phyloP scores from a whole-genome alignment of 2,329 filamentous ascomycete species.

The Hypoxylon sp. region DNA sequence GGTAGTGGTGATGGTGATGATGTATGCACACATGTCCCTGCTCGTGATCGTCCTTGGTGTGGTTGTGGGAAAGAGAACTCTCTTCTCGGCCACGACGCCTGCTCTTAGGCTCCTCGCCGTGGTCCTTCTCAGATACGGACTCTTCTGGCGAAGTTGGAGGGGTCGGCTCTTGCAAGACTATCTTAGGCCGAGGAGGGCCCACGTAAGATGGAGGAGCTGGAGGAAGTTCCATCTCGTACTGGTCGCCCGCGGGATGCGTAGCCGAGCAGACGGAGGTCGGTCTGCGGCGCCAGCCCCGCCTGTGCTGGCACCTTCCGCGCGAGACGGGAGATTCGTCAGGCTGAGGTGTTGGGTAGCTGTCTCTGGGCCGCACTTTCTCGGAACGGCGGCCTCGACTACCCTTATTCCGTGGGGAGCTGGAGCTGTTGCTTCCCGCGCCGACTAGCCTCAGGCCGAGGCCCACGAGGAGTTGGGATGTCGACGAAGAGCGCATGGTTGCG shows the following conservation, averaged over 20 bases:
- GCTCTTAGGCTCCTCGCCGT: neutral
- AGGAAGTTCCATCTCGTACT: neutral
- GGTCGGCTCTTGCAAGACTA: constrained; percentile 1
- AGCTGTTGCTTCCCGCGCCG: neutral
- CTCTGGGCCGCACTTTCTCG: too few species aligned
- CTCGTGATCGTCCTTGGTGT: neutral
- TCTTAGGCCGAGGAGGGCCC: neutral
- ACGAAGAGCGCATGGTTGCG: neutral
- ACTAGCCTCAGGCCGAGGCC: neutral
- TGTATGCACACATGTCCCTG: neutral
- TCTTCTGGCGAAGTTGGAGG: neutral
- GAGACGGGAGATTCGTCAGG: neutral
- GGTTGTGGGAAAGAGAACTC: neutral
- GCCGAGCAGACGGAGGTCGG: neutral
- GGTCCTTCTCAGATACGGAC: neutral
- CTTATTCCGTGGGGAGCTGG: neutral
- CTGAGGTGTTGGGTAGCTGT: neutral
- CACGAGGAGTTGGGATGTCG: neutral
- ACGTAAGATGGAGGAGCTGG: neutral
- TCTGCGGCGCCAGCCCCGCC: neutral
- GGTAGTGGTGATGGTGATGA: constrained; percentile 5
- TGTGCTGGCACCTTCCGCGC: neutral
- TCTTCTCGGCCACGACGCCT: neutral
- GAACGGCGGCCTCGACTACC: neutral
- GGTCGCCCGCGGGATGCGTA: neutral